These are phyloP conservation scores for Manihot esculenta DNA, from an alignment of 441 rosid genomes.

Conservation along the genomic window DNA sequence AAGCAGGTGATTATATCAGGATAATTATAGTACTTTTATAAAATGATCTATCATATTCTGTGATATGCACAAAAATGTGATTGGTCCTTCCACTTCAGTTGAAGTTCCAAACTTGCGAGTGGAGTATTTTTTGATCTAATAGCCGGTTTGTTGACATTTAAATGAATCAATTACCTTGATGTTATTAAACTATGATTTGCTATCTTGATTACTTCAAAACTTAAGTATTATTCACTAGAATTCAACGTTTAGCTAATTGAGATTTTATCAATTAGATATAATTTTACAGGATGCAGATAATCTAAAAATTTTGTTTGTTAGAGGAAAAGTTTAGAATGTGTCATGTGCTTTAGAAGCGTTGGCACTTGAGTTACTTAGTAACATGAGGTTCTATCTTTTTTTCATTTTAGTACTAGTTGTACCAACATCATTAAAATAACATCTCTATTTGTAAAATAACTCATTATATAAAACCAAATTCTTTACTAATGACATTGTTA, in stretches of 20 bases:
- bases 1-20: conserved; percentile 52
- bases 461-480: too few species aligned
- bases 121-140: neutral
- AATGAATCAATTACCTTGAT: neutral
- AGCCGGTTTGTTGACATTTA: neutral
- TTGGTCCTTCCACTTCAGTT: neutral
- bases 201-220: neutral
- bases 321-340: neutral
- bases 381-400: neutral
- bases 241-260: neutral
- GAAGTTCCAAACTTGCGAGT: neutral
- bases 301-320: neutral
- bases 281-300: neutral
- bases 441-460: neutral
- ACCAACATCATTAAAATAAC: too few species aligned
- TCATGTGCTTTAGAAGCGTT: neutral
- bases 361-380: neutral
- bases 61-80: neutral
- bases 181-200: neutral
- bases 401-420: neutral
- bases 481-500: too few species aligned
- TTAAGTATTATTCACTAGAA: neutral
- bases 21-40: conserved; percentile 3
- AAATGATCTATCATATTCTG: neutral
- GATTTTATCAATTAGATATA: neutral